phyloP scores from a whole-genome alignment of 2,329 filamentous ascomycete genomes.

The Tolypocladium pustulatum region DNA sequence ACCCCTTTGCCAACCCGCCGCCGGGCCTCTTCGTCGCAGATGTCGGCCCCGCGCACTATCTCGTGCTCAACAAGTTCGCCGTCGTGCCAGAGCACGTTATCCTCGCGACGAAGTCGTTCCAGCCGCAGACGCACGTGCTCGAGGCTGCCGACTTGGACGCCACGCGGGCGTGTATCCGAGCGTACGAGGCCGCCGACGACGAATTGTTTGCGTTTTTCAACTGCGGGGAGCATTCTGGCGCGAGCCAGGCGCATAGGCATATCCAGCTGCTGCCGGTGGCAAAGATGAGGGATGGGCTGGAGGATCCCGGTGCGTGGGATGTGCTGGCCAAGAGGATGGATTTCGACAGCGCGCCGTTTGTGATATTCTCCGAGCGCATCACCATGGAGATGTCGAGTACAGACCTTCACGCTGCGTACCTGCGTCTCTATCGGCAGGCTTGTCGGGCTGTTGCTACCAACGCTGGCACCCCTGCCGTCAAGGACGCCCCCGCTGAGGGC shows the following conservation, averaged over 20 bases:
- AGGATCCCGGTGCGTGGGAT: slow-evolving; percentile 26
- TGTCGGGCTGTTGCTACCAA: slow-evolving; percentile 24
- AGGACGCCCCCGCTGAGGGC: slow-evolving; percentile 19
- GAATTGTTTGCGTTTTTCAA: slow-evolving; percentile 61
- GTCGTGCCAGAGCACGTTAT: slow-evolving; percentile 64
- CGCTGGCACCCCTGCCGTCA: slow-evolving; percentile 1
- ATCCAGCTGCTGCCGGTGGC: slow-evolving; percentile 60
- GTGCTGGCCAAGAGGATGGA: slow-evolving; percentile 34
- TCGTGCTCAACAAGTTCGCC: slow-evolving; percentile 69
- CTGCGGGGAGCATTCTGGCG: slow-evolving; percentile 56
- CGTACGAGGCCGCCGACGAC: slow-evolving; percentile 28
- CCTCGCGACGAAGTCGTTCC: slow-evolving; percentile 52
- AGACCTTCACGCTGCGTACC: slow-evolving; percentile 31
- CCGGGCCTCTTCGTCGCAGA: slow-evolving; percentile 40
- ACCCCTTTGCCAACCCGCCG: slow-evolving; percentile 56
- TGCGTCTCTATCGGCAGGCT: slow-evolving; percentile 35
- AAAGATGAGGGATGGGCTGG: slow-evolving; percentile 46
- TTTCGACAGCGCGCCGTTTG: slow-evolving; percentile 27
- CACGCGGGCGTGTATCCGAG: slow-evolving; percentile 49
- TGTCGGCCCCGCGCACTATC: slow-evolving; percentile 44
- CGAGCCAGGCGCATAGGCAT: slow-evolving; percentile 62
- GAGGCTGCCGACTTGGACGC: slow-evolving; percentile 49
- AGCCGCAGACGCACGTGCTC: slow-evolving; percentile 54
- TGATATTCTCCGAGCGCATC: slow-evolving; percentile 30
- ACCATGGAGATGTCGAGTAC: slow-evolving; percentile 18